Evolutionary conservation across 495 filamentous ascomycete genomes (phyloP), one percentile per base, ranked within the genome.

Genomic region (Podospora australis): DNA sequence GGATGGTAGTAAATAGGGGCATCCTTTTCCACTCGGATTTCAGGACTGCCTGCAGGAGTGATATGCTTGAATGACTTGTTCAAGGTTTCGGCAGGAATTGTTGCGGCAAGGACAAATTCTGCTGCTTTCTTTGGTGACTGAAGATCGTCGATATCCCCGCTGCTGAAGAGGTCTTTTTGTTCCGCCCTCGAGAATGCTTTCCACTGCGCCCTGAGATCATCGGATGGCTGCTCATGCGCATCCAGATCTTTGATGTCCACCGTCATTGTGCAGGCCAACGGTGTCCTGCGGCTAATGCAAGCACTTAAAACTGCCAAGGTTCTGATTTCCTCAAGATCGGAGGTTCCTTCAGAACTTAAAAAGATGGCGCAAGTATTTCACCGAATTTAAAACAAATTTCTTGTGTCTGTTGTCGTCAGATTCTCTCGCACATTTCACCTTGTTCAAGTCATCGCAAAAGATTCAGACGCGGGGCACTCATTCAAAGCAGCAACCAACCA

Each of bases 181-280:
- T 72, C 65, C n/a, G 65, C 63, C 32, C 58, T 66, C 13, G 67
- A 62, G 36, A 67, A 70, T 22, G 34, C 39, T 63, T 90, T 94
- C 70, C 81, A 90, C 36, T 78, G 61, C 30, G 68, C 65, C 32
- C 77, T 74, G 38, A 94, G 66, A 17, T 68, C 60, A 28, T 83
- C 77, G 10, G 87, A 86, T 16, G 87, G 84, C 44, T 74, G 77
- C 62, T 84, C 77, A 58, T 86, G 78, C 23, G 87, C 79, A 61
- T 89, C 81, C 8, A 88, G 68, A 4, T 70, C 73, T 46, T 62
- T 63, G 36, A 72, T 64, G 42, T 70, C 62, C 19, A 65, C 57
- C 2, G 59, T 63, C 66, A 73, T 75, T 32, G 20, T 49, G n/a
- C n/a, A n/a, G n/a, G n/a, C n/a, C 24, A 4, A 19, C 26, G 28